Base-by-base conservation (phyloP, 2,329 filamentous ascomycete species). In the Alternaria metachromatica region DNA sequence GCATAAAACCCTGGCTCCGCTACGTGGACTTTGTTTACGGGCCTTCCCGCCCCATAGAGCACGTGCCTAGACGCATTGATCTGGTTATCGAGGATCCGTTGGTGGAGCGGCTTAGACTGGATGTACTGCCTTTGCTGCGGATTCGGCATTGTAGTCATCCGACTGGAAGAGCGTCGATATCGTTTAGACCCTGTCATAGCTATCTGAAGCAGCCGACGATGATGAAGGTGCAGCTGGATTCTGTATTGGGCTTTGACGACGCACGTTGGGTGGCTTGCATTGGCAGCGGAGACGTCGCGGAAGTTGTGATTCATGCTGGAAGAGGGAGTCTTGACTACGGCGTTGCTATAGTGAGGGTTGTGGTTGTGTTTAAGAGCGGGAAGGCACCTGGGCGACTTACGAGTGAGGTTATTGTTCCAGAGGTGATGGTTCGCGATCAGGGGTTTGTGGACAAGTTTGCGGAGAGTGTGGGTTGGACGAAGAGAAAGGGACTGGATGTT, bases 1-100 rank as follows among this genome's bases (percentile, higher is more conserved):
- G 37, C n/a, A 41, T 41, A 4, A 18, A 41, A 1, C 37, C 37
- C 37, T 41, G 37, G 37, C 15, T 41, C 37, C 37, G 37, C 9
- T 41, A 41, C 37, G 37, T 41, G 1, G 37, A 41, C 9, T 41
- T 41, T 5, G 37, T 18, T 0, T 41, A 41, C 37, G 37, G 37
- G 15, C 5, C 9, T 5, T 41, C 2, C 0, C 0, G 37, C 0
- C n/a, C 37, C 0, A 2, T 41, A 10, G 37, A 10, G 11, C n/a
- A 41, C n/a, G 37, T 41, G 37, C 37, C 37, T 18, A 41, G n/a
- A 18, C 37, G 37, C 1, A 6, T 41, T 11, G 37, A 41, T 6
- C 9, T 41, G 8, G 9, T 41, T 18, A 41, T 41, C 37, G 37
- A 41, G 2, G 37, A 41, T 41, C 37, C 15, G 9, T 41, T 41